Conservation (phyloP, 805 yeast species). For the Yarrowia bubula region DNA sequence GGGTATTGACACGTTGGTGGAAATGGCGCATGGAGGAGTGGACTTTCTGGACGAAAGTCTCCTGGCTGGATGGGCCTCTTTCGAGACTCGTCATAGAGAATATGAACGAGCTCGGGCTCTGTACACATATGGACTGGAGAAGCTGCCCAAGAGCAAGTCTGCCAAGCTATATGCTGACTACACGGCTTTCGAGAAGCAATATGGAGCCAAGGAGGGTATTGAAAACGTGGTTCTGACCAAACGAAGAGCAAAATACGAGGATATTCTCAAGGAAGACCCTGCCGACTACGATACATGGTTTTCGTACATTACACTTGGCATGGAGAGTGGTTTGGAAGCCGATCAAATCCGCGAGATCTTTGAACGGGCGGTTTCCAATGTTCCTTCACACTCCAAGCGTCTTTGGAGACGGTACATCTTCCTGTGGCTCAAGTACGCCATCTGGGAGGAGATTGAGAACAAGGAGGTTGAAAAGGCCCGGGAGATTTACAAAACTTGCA, state of each 20-base stretch:
- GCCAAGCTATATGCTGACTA: conserved; percentile 45
- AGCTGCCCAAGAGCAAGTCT: conserved; percentile 43
- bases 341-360: conserved; percentile 42
- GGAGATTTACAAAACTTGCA: conserved; percentile 49
- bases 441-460: conserved; percentile 55
- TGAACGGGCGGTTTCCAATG: conserved; percentile 46
- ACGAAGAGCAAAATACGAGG: conserved; percentile 56
- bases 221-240: conserved; percentile 53
- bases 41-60: conserved; percentile 43
- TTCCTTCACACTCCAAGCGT: conserved; percentile 42
- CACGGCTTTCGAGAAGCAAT: conserved; percentile 62
- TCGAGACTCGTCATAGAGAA: conserved; percentile 65
- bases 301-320: conserved; percentile 57
- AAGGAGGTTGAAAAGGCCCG: conserved; percentile 50
- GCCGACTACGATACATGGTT: conserved; percentile 81
- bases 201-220: conserved; percentile 56
- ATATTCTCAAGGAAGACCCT: conserved; percentile 46
- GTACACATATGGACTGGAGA: conserved; percentile 50
- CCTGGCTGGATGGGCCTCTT: conserved; percentile 58
- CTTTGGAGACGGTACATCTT: conserved; percentile 69
- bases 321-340: conserved; percentile 40
- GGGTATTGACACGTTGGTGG: conserved; percentile 56
- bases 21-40: conserved; percentile 35
- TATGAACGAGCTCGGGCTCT: conserved; percentile 62
- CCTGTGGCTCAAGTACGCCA: conserved; percentile 66